These are phyloP conservation scores for Rhodotorula sp. DNA, from an alignment of 1,284 basidiomycete genomes.

Conservation along the genomic window DNA sequence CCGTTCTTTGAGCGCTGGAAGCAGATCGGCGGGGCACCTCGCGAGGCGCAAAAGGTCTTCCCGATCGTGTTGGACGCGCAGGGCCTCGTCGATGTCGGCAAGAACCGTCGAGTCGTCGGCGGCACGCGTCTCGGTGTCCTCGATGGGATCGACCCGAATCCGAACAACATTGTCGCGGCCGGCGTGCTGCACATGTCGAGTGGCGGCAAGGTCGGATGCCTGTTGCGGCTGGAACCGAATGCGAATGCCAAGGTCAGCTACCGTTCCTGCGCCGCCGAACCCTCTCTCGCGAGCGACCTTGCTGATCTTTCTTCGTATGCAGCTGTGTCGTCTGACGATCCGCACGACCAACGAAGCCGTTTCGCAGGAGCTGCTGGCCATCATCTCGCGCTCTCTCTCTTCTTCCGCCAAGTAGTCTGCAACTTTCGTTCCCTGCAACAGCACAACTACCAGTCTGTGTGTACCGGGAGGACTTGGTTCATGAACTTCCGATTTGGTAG, in stretches of 20 bases:
- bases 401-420: slow-evolving; percentile 10
- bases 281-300: no score
- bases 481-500: no score
- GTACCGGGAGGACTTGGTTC: no score
- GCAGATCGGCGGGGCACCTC: slow-evolving; percentile 87
- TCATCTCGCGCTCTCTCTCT: slow-evolving; percentile 18
- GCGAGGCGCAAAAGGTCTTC: slow-evolving; percentile 87
- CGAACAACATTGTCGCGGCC: slow-evolving; percentile 77
- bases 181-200: slow-evolving; percentile 84
- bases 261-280: background rate
- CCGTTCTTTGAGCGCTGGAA: slow-evolving; percentile 99
- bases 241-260: slow-evolving; percentile 77
- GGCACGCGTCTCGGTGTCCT: slow-evolving; percentile 76
- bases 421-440: background rate
- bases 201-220: slow-evolving; percentile 90
- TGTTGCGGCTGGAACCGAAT: slow-evolving; percentile 91
- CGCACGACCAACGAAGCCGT: slow-evolving; percentile 93
- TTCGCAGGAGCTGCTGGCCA: slow-evolving; percentile 67
- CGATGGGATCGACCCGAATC: slow-evolving; percentile 61
- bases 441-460: background rate
- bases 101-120: slow-evolving; percentile 69
- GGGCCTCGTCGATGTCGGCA: slow-evolving; percentile 70
- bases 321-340: slow-evolving; percentile 91
- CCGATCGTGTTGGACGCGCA: slow-evolving; percentile 64
- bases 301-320: slow-evolving; percentile 7